A percentile compares a stretch with the other conserved stretches of the same genome.
These are phyloP conservation scores for Arthroderma uncinatum DNA, from an alignment of 2,329 filamentous ascomycete species.

Conservation along the genomic window DNA sequence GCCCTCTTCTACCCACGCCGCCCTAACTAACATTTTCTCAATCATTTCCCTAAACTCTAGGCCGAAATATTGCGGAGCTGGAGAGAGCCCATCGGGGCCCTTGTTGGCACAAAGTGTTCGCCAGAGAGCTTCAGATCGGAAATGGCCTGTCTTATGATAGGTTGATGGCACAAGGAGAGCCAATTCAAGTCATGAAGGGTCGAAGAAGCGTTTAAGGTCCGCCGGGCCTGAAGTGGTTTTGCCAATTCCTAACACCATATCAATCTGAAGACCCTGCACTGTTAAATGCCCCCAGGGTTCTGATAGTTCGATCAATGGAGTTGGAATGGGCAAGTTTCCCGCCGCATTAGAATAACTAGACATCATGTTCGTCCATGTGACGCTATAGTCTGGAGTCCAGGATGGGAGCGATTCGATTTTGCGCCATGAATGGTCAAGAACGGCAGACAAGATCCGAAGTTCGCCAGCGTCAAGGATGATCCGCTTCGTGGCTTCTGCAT, in stretches of 20 bases:
- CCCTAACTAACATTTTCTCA: constrained; percentile 7
- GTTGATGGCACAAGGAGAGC: constrained; percentile 7
- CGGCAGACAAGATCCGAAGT: constrained; percentile 9
- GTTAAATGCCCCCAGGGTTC: constrained; percentile 5
- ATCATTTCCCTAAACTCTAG: constrained; percentile 11
- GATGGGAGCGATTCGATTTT: constrained; percentile 11
- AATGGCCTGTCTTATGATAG: constrained; percentile 9
- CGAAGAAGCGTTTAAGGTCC: constrained; percentile 11
- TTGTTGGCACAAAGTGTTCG: constrained; percentile 12
- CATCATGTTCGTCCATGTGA: constrained; percentile 10
- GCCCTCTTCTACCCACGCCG: constrained; percentile 5
- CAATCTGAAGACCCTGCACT: constrained; percentile 10
- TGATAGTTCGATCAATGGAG: background rate
- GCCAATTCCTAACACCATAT: constrained; percentile 9
- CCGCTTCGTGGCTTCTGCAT: constrained; percentile 9
- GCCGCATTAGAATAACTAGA: constrained; percentile 5
- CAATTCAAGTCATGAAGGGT: constrained; percentile 12
- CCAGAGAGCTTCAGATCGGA: constrained; percentile 13
- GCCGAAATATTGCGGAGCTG: constrained; percentile 10
- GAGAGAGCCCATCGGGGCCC: background rate
- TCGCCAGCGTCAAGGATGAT: constrained; percentile 9
- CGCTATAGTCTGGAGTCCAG: constrained; percentile 12
- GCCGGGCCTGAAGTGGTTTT: constrained; percentile 4
- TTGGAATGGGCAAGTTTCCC: constrained; percentile 1
- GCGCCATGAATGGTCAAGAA: constrained; percentile 9